These are phyloP conservation scores for Neurospora sp. DNA, from an alignment of 495 filamentous ascomycete species.

Conservation along the genomic window DNA sequence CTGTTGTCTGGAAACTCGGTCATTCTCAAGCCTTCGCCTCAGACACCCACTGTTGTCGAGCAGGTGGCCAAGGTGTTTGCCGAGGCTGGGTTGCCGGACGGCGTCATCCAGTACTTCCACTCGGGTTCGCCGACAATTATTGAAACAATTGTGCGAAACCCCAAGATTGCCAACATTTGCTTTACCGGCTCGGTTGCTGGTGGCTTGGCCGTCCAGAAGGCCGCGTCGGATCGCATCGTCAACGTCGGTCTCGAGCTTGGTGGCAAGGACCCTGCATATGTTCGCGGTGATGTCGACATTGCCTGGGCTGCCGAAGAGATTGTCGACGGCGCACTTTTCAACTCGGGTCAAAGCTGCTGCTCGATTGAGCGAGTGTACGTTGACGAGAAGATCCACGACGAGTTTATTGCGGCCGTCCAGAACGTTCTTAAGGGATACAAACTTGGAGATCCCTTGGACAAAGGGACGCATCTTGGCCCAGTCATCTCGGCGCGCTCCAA, in stretches of 20 bases:
- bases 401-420: conserved; percentile 67
- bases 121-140: conserved; percentile 62
- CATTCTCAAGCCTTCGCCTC: conserved; percentile 86
- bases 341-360: conserved; percentile 95
- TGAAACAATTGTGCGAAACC: conserved; percentile 61
- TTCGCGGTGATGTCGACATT: conserved; percentile 76
- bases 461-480: conserved; percentile 73
- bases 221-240: conserved; percentile 68
- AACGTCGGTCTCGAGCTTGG: conserved; percentile 82
- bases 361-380: conserved; percentile 89
- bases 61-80: conserved; percentile 63
- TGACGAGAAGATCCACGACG: conserved; percentile 68
- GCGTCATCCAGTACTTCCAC: conserved; percentile 85
- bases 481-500: conserved; percentile 72
- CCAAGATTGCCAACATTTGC: conserved; percentile 64
- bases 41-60: conserved; percentile 84
- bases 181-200: conserved; percentile 92
- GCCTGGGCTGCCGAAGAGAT: conserved; percentile 87
- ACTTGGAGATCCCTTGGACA: conserved; percentile 74
- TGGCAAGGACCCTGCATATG: conserved; percentile 87
- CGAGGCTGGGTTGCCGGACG: conserved; percentile 66
- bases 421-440: conserved; percentile 80
- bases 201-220: conserved; percentile 73
- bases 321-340: conserved; percentile 90
- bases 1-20: conserved; percentile 79